A percentile compares a stretch with the other conserved stretches of the same genome.
These are phyloP conservation scores for Dryas drummondii DNA, from an alignment of 306 rosid species.

Conservation along the genomic window DNA sequence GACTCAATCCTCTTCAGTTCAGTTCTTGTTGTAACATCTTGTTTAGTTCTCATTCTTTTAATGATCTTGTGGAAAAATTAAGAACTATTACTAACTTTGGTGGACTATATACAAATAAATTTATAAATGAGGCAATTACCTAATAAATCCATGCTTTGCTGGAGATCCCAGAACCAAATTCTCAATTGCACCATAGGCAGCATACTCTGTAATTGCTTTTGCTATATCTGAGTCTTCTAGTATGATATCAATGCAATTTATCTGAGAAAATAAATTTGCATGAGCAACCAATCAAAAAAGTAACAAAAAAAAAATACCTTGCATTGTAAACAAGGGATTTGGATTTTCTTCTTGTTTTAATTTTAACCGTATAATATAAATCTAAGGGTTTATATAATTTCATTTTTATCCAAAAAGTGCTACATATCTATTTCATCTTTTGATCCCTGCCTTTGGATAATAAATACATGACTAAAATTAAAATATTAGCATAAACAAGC, in stretches of 20 bases:
- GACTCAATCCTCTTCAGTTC: background rate
- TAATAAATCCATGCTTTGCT: conserved; percentile 74
- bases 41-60: background rate
- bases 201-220: conserved; percentile 74
- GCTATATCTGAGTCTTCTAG: conserved; percentile 76
- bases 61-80: background rate
- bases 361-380: too few species aligned
- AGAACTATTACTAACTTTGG: background rate
- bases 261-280: conserved; percentile 36
- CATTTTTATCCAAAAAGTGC: too few species aligned
- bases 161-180: conserved; percentile 76
- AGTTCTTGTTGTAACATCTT: background rate
- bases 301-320: background rate
- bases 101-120: background rate
- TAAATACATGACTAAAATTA: too few species aligned
- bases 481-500: too few species aligned
- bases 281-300: background rate
- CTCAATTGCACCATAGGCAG: conserved; percentile 74
- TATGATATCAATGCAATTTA: conserved; percentile 78
- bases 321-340: too few species aligned
- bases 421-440: too few species aligned
- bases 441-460: too few species aligned
- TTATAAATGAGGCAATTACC: conserved; percentile 36
- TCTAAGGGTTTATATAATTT: too few species aligned
- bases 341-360: too few species aligned